phyloP scores from a whole-genome alignment of 345 rosid genomes.

The Syzygium jambos region DNA sequence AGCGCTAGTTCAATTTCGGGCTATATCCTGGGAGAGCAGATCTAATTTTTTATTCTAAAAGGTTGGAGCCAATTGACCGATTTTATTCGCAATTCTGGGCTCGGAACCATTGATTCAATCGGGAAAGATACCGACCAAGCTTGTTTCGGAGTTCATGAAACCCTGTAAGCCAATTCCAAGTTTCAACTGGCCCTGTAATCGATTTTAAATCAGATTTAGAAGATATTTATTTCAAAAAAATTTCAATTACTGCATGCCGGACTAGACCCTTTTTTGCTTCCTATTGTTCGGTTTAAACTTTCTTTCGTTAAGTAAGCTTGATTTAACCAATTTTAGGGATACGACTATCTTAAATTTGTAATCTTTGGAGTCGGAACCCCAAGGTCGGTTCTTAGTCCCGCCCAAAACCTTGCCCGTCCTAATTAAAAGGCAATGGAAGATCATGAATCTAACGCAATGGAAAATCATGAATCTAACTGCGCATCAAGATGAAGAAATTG shows the following conservation, averaged over 20 bases:
- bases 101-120: neutral
- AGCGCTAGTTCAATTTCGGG: neutral
- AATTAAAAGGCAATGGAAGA: neutral
- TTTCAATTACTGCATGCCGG: neutral
- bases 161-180: neutral
- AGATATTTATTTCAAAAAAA: neutral
- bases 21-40: neutral
- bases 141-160: neutral
- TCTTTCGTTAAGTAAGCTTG: neutral
- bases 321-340: neutral
- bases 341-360: neutral
- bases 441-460: neutral
- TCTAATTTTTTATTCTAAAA: neutral
- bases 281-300: neutral
- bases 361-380: neutral
- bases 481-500: neutral
- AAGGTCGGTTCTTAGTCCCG: neutral
- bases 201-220: neutral
- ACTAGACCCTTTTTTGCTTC: neutral
- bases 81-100: neutral
- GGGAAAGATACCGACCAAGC: neutral
- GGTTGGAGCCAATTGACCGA: neutral
- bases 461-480: neutral
- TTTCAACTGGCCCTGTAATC: neutral
- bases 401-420: neutral